Conservation (phyloP, 345 rosid genomes). For the Eucalyptus shirleyi region DNA sequence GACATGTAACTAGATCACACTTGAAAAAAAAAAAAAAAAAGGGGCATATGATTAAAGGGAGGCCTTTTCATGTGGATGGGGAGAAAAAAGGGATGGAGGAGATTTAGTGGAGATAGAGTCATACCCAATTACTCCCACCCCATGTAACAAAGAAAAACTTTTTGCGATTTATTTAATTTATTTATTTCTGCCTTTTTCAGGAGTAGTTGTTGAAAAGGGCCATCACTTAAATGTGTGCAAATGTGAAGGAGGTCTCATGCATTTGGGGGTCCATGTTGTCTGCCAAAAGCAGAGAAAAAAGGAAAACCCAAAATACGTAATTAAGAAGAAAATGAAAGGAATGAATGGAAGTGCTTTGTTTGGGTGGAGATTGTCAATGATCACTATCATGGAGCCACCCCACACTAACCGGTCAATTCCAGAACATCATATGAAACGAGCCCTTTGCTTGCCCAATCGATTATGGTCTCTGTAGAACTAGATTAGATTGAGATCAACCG, state of each 20-base stretch:
- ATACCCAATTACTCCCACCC: not conserved
- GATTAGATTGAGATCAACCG: not conserved
- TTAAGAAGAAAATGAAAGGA: not conserved
- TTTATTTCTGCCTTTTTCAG: not conserved
- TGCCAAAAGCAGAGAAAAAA: not conserved
- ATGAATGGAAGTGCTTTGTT: not conserved
- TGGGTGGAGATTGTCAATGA: slow-evolving; percentile 9
- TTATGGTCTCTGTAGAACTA: not conserved
- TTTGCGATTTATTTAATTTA: not conserved
- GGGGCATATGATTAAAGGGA: not conserved
- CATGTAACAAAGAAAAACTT: not conserved
- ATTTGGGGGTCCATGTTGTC: not conserved
- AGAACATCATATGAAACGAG: not conserved
- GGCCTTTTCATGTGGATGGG: not conserved
- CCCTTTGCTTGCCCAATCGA: not conserved
- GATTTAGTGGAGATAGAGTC: slow-evolving; percentile 1
- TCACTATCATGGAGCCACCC: not conserved
- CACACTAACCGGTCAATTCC: not conserved
- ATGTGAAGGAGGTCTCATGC: not conserved
- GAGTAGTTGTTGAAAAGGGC: slow-evolving; percentile 2
- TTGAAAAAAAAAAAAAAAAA: not conserved
- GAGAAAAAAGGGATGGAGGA: not conserved
- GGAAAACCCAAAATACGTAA: not conserved
- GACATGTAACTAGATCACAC: not conserved
- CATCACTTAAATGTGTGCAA: not conserved